phyloP scores from a whole-genome alignment of 805 yeast genomes.

The Candida coquimbonensis region DNA sequence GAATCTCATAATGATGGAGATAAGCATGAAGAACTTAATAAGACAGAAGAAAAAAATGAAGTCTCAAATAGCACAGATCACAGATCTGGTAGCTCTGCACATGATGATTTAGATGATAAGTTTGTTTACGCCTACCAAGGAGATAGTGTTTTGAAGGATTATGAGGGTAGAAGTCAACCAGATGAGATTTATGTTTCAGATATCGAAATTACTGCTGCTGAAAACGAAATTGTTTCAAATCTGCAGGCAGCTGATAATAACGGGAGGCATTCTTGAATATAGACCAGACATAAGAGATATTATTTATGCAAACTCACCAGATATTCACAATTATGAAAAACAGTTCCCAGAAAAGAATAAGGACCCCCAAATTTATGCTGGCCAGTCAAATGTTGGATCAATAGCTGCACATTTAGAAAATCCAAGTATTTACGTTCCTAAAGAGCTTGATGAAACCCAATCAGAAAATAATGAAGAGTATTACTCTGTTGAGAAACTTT shows the following conservation, averaged over 20 bases:
- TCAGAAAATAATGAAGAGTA: no score
- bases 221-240: neutral
- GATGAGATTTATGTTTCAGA: neutral
- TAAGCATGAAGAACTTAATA: neutral
- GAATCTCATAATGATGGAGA: neutral
- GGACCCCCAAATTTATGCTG: neutral
- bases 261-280: constrained; percentile 8
- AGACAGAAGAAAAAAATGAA: no score
- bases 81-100: no score
- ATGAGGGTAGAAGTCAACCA: neutral
- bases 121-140: neutral
- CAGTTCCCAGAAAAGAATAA: neutral
- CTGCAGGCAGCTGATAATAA: neutral
- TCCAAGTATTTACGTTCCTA: no score
- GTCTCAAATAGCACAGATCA: no score
- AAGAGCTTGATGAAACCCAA: no score
- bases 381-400: neutral
- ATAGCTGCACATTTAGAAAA: no score
- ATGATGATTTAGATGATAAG: neutral
- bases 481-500: no score
- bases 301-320: constrained; percentile 10
- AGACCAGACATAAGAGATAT: constrained; percentile 8
- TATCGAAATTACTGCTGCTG: neutral
- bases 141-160: constrained; percentile 3
- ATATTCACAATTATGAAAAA: neutral